A percentile compares a stretch with the other conserved stretches of the same genome.
Conservation (phyloP, 345 rosid genomes). For the Triadica sebifera region DNA sequence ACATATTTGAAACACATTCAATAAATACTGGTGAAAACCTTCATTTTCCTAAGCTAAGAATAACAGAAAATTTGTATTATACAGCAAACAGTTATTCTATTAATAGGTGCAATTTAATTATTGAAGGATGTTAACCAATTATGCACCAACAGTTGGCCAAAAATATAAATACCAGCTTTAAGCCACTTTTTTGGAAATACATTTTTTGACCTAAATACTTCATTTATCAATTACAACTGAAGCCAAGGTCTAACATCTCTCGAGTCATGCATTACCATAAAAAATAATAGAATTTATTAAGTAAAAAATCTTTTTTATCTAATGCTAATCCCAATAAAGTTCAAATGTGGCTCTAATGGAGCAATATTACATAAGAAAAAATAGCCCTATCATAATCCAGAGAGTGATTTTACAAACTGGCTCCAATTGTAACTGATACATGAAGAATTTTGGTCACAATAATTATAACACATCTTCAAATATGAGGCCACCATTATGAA, state of each 20-base stretch:
- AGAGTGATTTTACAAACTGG: not conserved
- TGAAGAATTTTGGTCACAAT: not conserved
- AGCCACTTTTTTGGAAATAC: not conserved
- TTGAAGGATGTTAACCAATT: not conserved
- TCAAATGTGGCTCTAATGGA: too few species aligned
- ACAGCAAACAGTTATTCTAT: not conserved
- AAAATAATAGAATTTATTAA: not conserved
- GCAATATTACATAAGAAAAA: too few species aligned
- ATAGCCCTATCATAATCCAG: not conserved
- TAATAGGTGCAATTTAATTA: too few species aligned
- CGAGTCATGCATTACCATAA: not conserved
- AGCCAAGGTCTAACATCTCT: not conserved
- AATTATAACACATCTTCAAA: not conserved
- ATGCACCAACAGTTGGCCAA: not conserved
- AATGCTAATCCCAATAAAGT: too few species aligned
- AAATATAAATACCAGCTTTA: not conserved
- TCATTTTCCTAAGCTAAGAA: not conserved
- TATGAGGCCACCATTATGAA: not conserved
- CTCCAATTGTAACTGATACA: not conserved
- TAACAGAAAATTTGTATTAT: not conserved
- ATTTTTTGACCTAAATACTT: not conserved
- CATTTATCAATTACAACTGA: not conserved
- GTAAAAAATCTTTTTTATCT: not conserved
- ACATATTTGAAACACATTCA: not conserved
- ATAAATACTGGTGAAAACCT: not conserved